These are phyloP conservation scores for Cytospora chrysosperma DNA, from an alignment of 2,329 filamentous ascomycete species.

Conservation along the genomic window DNA sequence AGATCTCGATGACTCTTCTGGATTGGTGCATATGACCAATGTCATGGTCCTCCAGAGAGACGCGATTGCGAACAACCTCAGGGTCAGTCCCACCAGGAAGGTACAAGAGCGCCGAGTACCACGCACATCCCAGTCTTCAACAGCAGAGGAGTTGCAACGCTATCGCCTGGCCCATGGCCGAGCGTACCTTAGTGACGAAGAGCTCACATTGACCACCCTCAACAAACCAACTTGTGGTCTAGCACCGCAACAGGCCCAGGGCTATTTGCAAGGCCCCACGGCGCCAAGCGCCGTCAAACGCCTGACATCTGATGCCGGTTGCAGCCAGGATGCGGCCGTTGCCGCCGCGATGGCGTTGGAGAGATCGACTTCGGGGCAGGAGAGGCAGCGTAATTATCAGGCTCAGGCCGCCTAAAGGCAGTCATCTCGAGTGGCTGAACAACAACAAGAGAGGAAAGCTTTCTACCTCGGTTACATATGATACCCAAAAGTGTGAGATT, in stretches of 20 bases:
- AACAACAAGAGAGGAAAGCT: not conserved
- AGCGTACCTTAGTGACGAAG: constrained; percentile 1
- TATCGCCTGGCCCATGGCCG: not conserved
- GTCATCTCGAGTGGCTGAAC: not conserved
- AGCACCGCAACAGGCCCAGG: not conserved
- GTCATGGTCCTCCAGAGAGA: constrained; percentile 11
- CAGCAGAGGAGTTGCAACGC: not conserved
- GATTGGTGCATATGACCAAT: constrained; percentile 7
- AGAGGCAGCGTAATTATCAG: not conserved
- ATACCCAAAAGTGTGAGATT: not conserved
- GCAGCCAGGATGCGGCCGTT: not conserved
- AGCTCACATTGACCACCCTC: not conserved
- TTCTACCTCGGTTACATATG: not conserved
- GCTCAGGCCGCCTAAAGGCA: not conserved
- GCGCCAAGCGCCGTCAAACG: not conserved
- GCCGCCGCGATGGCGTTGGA: not conserved
- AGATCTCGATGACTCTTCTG: not conserved
- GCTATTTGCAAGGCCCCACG: not conserved
- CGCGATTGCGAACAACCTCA: not conserved
- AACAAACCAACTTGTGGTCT: not conserved
- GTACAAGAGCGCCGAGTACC: constrained; percentile 7
- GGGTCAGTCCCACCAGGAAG: constrained; percentile 1
- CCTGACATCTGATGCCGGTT: not conserved
- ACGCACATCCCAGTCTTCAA: not conserved
- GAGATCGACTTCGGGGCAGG: not conserved